These are phyloP conservation scores for Pichia ethanolica DNA, from an alignment of 805 yeast species.

Conservation along the genomic window DNA sequence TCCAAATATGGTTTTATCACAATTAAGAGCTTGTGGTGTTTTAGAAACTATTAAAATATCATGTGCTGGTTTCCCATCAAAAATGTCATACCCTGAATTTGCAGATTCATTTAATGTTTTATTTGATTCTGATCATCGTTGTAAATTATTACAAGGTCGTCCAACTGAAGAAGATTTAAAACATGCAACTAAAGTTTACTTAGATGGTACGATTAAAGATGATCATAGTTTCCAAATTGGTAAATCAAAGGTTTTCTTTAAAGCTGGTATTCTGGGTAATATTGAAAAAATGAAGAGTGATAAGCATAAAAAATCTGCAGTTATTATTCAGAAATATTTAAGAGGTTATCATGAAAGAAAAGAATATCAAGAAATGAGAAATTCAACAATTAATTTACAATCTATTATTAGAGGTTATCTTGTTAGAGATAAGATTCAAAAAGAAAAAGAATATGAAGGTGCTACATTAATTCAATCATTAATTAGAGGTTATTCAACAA, in stretches of 20 bases:
- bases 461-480: slow-evolving; percentile 68
- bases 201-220: slow-evolving; percentile 57
- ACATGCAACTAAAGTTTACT: slow-evolving; percentile 58
- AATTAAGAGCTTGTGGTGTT: slow-evolving; percentile 97
- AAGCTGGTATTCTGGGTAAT: slow-evolving; percentile 93
- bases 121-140: slow-evolving; percentile 65
- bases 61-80: slow-evolving; percentile 95
- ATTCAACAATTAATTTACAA: slow-evolving; percentile 52
- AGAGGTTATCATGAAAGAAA: slow-evolving; percentile 58
- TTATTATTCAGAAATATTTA: slow-evolving; percentile 76
- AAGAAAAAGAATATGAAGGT: slow-evolving; percentile 50
- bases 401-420: slow-evolving; percentile 55
- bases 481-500: slow-evolving; percentile 46
- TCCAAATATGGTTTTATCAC: slow-evolving; percentile 90
- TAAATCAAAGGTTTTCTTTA: slow-evolving; percentile 86
- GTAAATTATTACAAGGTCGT: slow-evolving; percentile 46
- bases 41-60: slow-evolving; percentile 93
- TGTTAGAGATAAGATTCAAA: slow-evolving; percentile 46
- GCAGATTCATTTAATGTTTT: slow-evolving; percentile 82
- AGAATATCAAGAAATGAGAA: slow-evolving; percentile 45
- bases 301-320: slow-evolving; percentile 71
- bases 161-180: slow-evolving; percentile 52
- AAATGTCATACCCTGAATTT: slow-evolving; percentile 93
- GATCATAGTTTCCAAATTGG: slow-evolving; percentile 78
- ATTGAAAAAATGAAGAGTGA: slow-evolving; percentile 80